Evolutionary conservation across 108 stramenopile genomes (phyloP).

Genomic region (Skeletonema marinoi): DNA sequence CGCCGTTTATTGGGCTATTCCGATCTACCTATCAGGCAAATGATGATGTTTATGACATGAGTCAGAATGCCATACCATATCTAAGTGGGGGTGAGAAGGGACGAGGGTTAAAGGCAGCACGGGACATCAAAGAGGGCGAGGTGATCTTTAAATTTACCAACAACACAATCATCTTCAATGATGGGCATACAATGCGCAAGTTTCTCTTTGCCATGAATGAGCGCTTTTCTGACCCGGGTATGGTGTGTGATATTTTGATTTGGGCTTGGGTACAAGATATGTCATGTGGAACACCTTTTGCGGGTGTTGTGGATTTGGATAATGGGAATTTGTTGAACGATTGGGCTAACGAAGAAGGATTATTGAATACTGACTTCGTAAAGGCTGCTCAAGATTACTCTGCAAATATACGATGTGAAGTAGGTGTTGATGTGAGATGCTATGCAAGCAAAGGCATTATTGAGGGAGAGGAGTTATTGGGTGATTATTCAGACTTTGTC

Average conservation of each 20-base stretch:
- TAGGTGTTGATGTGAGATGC: neutral
- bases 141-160: constrained; percentile 1
- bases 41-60: neutral
- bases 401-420: neutral
- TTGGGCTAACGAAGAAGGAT: neutral
- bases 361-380: too few species aligned
- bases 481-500: constrained; percentile 1
- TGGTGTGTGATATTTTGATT: constrained; percentile 8
- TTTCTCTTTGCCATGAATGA: constrained; percentile 14
- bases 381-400: neutral
- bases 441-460: neutral
- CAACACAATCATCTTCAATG: constrained; percentile 11
- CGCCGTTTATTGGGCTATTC: neutral
- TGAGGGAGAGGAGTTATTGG: constrained; percentile 8
- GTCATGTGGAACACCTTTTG: neutral
- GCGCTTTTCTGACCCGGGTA: neutral
- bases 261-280: constrained; percentile 10
- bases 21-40: neutral
- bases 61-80: neutral
- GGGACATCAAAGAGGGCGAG: constrained; percentile 3
- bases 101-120: neutral
- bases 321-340: constrained; percentile 4
- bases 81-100: neutral
- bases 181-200: constrained; percentile 7
- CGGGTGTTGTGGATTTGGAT: neutral